Evolutionary conservation across 805 yeast species (phyloP).

Genomic region (Debaryomyces tyrocola): DNA sequence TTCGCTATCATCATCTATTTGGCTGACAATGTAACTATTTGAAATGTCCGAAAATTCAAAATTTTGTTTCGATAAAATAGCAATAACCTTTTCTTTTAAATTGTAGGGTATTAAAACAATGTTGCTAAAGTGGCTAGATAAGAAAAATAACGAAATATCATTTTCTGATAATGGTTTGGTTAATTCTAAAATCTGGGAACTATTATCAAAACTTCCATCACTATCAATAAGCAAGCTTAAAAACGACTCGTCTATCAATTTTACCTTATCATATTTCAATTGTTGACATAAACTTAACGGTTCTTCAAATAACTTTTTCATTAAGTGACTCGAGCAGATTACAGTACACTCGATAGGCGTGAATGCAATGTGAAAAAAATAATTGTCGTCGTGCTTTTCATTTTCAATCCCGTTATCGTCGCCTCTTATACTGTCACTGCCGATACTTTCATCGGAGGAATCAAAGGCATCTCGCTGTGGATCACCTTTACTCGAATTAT

Average conservation of each 20-base stretch:
- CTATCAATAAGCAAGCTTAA: constrained; percentile 59
- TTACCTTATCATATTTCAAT: constrained; percentile 34
- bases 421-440: background rate
- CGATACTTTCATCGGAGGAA: constrained; percentile 1
- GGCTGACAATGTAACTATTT: constrained; percentile 36
- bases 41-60: constrained; percentile 47
- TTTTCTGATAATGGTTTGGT: constrained; percentile 60
- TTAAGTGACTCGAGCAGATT: constrained; percentile 47
- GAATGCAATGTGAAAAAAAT: constrained; percentile 60
- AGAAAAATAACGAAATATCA: constrained; percentile 57
- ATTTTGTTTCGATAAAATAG: constrained; percentile 41
- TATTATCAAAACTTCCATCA: constrained; percentile 55
- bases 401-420: constrained; percentile 9
- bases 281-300: constrained; percentile 35
- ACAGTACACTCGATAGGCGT: constrained; percentile 65
- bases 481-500: constrained; percentile 9
- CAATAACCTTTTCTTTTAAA: constrained; percentile 44
- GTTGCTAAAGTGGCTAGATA: constrained; percentile 64
- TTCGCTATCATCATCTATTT: background rate
- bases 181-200: constrained; percentile 52
- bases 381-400: constrained; percentile 33
- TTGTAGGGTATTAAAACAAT: constrained; percentile 57
- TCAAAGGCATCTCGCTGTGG: constrained; percentile 5
- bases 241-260: constrained; percentile 44
- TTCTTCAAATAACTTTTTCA: constrained; percentile 36